phyloP scores from a whole-genome alignment of 2,329 filamentous ascomycete species.

The Penicillium expansum region DNA sequence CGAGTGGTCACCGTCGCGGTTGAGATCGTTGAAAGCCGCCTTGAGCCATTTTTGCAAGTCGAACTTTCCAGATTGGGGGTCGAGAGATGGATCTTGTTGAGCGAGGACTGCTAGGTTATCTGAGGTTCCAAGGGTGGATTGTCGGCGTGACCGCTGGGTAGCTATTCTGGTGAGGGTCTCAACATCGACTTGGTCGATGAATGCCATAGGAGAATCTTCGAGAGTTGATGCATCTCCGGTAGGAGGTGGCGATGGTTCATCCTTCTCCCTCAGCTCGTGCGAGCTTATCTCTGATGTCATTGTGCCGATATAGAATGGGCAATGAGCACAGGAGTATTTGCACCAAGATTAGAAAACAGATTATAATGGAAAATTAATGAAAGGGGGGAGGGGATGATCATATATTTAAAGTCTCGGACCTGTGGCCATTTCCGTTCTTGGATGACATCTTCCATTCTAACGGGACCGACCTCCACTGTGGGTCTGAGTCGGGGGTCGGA shows the following conservation, averaged over 20 bases:
- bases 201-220: conserved; percentile 4
- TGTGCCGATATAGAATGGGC: not conserved
- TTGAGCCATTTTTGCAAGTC: conserved; percentile 22
- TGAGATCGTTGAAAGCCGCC: conserved; percentile 15
- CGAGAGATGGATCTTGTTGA: conserved; percentile 15
- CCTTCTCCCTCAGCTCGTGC: not conserved
- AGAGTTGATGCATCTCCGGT: conserved; percentile 2
- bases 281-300: conserved; percentile 3
- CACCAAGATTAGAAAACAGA: not conserved
- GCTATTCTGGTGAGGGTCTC: conserved; percentile 23
- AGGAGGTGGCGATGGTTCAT: not conserved
- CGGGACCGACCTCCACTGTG: not conserved
- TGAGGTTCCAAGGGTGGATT: conserved; percentile 9
- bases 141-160: conserved; percentile 19
- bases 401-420: not conserved
- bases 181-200: conserved; percentile 17
- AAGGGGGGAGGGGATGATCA: not conserved
- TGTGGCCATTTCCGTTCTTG: not conserved
- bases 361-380: not conserved
- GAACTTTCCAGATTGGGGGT: conserved; percentile 19
- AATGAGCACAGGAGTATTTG: not conserved
- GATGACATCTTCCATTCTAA: not conserved
- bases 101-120: conserved; percentile 15
- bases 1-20: conserved; percentile 5
- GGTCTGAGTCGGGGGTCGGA: not conserved